Evolutionary conservation across 495 filamentous ascomycete genomes (phyloP).

Genomic region (Cairneyella variabilis): DNA sequence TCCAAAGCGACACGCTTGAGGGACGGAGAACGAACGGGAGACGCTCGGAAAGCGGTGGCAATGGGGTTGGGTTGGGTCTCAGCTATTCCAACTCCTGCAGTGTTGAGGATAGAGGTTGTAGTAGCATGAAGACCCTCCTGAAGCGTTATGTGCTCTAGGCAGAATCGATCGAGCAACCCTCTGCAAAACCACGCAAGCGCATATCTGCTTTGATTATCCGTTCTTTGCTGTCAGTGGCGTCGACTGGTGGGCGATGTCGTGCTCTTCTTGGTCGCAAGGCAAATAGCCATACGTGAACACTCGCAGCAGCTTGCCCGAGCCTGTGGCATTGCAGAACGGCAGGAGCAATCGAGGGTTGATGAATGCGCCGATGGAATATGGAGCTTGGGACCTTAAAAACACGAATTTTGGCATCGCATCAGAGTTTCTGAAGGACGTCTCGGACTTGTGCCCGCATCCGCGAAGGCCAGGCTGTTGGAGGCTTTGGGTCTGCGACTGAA

Average conservation of each 20-base stretch:
- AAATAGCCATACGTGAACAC: neutral
- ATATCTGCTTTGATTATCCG: neutral
- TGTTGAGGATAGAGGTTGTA: neutral
- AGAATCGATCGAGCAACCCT: neutral
- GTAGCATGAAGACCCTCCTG: neutral
- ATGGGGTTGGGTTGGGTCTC: neutral
- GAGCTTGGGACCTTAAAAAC: constrained; percentile 2
- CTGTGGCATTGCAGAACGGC: constrained; percentile 6
- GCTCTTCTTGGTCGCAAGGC: neutral
- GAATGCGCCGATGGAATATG: neutral
- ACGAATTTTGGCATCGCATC: constrained; percentile 5
- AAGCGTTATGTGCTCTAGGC: neutral
- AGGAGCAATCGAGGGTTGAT: neutral
- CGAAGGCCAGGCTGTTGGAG: neutral
- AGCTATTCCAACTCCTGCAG: neutral
- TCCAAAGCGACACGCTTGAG: neutral
- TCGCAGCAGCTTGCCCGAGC: neutral
- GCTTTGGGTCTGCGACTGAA: neutral
- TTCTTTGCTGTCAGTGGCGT: neutral
- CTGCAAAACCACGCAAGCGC: neutral
- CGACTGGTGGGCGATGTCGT: neutral
- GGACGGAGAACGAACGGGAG: neutral
- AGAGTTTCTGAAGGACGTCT: neutral
- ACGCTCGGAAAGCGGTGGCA: neutral
- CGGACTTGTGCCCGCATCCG: constrained; percentile 11